Percentiles rank a stretch among this genome's conserved stretches.
These are phyloP conservation scores for Silybum marianum DNA, from an alignment of 129 eudicot species.

Conservation along the genomic window DNA sequence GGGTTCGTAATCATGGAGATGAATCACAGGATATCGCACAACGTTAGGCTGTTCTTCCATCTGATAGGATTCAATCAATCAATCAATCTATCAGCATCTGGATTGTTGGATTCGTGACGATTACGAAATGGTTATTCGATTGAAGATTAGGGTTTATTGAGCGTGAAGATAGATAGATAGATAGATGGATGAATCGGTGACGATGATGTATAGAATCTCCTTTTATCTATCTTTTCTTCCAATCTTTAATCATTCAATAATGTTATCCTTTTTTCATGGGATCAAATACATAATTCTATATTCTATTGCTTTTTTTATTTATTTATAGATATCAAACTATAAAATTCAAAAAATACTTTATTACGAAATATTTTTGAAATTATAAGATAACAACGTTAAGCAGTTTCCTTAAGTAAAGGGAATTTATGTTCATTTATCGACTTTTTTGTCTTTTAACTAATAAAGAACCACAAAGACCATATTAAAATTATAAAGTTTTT, in stretches of 20 bases:
- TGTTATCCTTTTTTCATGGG: no score
- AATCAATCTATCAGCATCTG: neutral
- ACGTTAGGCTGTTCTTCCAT: constrained; percentile 26
- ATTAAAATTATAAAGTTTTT: no score
- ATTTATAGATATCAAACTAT: no score
- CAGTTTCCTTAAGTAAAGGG: no score
- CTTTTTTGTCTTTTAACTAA: no score
- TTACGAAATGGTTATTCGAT: neutral
- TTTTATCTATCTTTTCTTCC: constrained; percentile 1
- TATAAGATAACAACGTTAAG: no score
- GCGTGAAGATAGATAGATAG: constrained; percentile 16
- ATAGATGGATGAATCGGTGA: constrained; percentile 8
- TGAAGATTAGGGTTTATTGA: constrained; percentile 30
- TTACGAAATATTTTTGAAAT: no score
- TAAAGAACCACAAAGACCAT: no score
- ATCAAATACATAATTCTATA: no score
- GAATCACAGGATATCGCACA: constrained; percentile 47
- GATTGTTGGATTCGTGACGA: constrained; percentile 8
- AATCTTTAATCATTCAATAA: neutral
- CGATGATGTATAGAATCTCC: constrained; percentile 18
- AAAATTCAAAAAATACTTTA: no score
- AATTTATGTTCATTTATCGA: no score
- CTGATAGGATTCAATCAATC: constrained; percentile 4
- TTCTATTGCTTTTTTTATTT: neutral
- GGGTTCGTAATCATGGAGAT: constrained; percentile 49